Conservation (phyloP, 1,284 basidiomycete species). For the Peniophora sp. region DNA sequence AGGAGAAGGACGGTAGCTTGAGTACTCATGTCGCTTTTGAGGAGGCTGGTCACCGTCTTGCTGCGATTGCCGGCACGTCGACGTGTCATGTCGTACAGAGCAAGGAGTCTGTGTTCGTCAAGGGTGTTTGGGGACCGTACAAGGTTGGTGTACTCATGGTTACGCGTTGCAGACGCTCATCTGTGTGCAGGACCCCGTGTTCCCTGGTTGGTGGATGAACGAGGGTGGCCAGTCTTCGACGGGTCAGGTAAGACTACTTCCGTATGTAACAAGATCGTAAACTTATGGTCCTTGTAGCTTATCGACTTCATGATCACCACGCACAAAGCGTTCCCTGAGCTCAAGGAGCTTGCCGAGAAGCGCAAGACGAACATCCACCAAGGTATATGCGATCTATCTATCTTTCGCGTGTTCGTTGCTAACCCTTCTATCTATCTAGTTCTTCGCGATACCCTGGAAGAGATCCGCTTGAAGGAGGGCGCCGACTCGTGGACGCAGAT, state of each 20-base stretch:
- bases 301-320: slow-evolving; percentile 95
- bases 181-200: slow-evolving; percentile 61
- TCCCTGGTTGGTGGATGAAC: slow-evolving; percentile 98
- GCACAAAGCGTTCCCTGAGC: slow-evolving; percentile 75
- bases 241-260: slow-evolving; percentile 61
- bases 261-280: slow-evolving; percentile 5
- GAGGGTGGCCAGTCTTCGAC: slow-evolving; percentile 98
- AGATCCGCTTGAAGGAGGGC: slow-evolving; percentile 49
- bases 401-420: neutral
- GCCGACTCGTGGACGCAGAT: slow-evolving; percentile 71
- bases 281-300: slow-evolving; percentile 36
- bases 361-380: slow-evolving; percentile 51
- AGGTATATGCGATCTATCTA: slow-evolving; percentile 25
- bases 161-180: neutral
- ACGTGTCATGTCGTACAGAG: slow-evolving; percentile 94
- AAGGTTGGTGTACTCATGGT: slow-evolving; percentile 38
- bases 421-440: slow-evolving; percentile 34
- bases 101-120: slow-evolving; percentile 78
- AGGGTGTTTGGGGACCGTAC: slow-evolving; percentile 97
- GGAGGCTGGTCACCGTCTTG: slow-evolving; percentile 77
- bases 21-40: slow-evolving; percentile 51
- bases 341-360: slow-evolving; percentile 50
- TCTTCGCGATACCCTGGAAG: slow-evolving; percentile 69
- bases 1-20: slow-evolving; percentile 42
- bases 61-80: slow-evolving; percentile 92